Conservation (phyloP, 805 yeast genomes). For the Ogataea pilisensis region DNA sequence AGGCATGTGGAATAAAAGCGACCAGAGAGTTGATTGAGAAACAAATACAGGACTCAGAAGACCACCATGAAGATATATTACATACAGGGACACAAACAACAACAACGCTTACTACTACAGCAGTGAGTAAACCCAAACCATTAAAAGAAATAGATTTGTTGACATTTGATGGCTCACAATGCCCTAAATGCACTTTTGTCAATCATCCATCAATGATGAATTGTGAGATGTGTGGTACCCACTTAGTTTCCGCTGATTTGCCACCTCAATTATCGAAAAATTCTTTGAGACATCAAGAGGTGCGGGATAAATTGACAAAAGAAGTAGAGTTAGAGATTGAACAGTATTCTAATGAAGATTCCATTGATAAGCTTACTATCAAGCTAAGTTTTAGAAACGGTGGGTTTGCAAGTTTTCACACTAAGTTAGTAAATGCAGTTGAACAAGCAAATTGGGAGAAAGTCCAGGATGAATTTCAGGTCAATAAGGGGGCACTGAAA, state of each 20-base stretch:
- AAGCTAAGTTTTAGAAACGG: conserved; percentile 75
- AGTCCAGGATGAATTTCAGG: conserved; percentile 15
- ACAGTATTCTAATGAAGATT: conserved; percentile 9
- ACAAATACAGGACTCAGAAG: conserved; percentile 4
- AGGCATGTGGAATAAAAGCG: conserved; percentile 59
- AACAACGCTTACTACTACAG: neutral
- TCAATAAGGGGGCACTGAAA: conserved; percentile 35
- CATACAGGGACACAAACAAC: neutral
- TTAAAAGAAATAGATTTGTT: conserved; percentile 13
- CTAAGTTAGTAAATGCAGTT: conserved; percentile 40
- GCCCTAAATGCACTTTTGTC: conserved; percentile 55
- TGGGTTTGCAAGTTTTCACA: conserved; percentile 55
- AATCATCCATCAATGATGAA: conserved; percentile 74
- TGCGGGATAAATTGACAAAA: neutral
- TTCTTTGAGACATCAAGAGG: conserved; percentile 1
- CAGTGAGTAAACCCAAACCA: too few species aligned
- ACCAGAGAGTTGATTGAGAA: conserved; percentile 32
- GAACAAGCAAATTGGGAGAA: conserved; percentile 48
- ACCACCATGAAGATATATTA: neutral
- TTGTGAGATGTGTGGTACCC: conserved; percentile 87
- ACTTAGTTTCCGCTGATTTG: conserved; percentile 30
- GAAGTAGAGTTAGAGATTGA: conserved; percentile 12
- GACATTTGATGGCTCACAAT: conserved; percentile 35
- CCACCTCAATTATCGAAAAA: conserved; percentile 11
- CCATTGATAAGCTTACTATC: conserved; percentile 33